Percentiles rank a stretch among this genome's conserved stretches.
Evolutionary conservation across 2,329 filamentous ascomycete species (phyloP).

Genomic region (Cercospora sp.): DNA sequence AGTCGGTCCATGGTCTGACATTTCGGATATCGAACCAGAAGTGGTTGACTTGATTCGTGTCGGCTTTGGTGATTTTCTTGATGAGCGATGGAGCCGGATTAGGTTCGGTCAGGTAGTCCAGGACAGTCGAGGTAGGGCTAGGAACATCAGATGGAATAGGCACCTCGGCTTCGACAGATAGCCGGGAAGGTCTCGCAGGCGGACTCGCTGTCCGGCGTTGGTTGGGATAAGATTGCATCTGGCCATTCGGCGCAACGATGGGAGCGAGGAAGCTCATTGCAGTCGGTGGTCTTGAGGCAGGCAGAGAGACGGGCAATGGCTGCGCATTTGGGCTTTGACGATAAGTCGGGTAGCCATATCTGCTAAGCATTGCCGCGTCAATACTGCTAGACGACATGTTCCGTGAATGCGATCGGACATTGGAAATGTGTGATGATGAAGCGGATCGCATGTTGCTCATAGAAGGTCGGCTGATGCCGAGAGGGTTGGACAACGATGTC

Average conservation of each 20-base stretch:
- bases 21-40: constrained; percentile 98
- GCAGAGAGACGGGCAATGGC: constrained; percentile 29
- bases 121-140: constrained; percentile 62
- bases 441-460: constrained; percentile 32
- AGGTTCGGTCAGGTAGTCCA: constrained; percentile 73
- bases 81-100: constrained; percentile 84
- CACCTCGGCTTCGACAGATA: constrained; percentile 43
- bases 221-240: constrained; percentile 36
- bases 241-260: constrained; percentile 34
- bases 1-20: constrained; percentile 77
- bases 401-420: constrained; percentile 35
- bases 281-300: constrained; percentile 38
- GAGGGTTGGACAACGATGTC: constrained; percentile 25
- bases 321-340: constrained; percentile 44
- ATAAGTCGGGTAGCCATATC: constrained; percentile 83
- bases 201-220: constrained; percentile 36
- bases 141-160: constrained; percentile 35
- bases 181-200: constrained; percentile 47
- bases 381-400: constrained; percentile 38
- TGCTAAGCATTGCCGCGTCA: constrained; percentile 42
- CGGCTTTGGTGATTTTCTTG: constrained; percentile 67
- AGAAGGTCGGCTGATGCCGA: constrained; percentile 29
- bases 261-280: constrained; percentile 42
- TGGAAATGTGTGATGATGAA: constrained; percentile 33
- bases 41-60: constrained; percentile 71